Evolutionary conservation across 108 stramenopile genomes (phyloP), one percentile per base, ranked within the genome.

Genomic region (Aureococcus anophagefferens): DNA sequence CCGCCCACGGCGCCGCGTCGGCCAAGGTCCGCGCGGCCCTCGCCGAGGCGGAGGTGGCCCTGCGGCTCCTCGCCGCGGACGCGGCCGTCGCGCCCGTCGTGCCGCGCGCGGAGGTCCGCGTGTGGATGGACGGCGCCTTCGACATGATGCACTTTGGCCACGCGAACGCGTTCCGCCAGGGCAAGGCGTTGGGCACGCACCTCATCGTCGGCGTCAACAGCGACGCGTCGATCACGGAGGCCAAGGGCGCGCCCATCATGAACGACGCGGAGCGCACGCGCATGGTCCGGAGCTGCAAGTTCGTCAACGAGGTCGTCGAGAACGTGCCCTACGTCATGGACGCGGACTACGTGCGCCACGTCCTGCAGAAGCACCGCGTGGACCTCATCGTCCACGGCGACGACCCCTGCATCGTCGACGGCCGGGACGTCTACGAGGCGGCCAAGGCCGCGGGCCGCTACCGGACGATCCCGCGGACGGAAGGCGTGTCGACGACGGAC

Each of bases 131-230:
- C 74, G 97, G 97, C 34, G 95, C 93, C 59, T 98, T 98, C 75
- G 97, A 98, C 79, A 80, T 95, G 78, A 93, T 95, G 91, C 97
- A 98, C 75, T 98, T 89, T 74, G 97, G 97, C 13, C 97, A 98
- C 80, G 96, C 97, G 93, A 99, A 99, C 76, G 98, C 98, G 4
- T 98, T 99, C 77, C 95, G 98, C 18, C 87, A 96, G 68, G 98
- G 90, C 4, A 76, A 87, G 36, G 89, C 94, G 0, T 81, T 99
- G 21, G 98, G 98, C 21, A 96, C 94, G 30, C 81, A 94, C 66
- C 84, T 99, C 28, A 84, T 99, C 46, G 98, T 98, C 0, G 98
- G 98, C 15, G 88, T 99, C 44, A 96, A 97, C 76, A 91, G 90
- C n/a, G 96, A 96, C 72, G 87, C 87, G 46, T 90, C 91, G 33